Percentiles rank a stretch among this genome's conserved stretches.
Conservation (phyloP, 2,329 filamentous ascomycete genomes). For the Aspergillus awamori region DNA sequence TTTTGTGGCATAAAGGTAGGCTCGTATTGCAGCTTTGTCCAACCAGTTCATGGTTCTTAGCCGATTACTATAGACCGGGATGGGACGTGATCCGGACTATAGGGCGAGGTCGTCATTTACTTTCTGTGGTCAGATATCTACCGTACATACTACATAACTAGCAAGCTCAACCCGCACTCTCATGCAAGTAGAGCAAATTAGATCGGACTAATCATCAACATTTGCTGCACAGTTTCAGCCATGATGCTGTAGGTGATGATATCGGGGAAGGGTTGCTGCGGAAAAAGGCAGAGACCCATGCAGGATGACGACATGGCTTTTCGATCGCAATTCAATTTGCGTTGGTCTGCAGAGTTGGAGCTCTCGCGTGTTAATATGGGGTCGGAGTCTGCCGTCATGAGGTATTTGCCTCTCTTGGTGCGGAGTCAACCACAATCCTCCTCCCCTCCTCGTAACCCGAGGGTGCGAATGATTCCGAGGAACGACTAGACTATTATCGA, state of each 20-base stretch:
- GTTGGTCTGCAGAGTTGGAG: slow-evolving; percentile 17
- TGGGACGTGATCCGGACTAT: neutral
- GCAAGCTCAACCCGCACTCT: neutral
- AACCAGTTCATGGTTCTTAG: neutral
- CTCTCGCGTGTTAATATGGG: neutral
- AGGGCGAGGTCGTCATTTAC: neutral
- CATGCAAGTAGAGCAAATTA: slow-evolving; percentile 1
- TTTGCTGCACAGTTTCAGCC: neutral
- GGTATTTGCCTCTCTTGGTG: neutral
- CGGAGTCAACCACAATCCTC: neutral
- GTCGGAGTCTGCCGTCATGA: slow-evolving; percentile 7
- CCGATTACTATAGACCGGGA: neutral
- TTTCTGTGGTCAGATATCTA: neutral
- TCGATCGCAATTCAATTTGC: slow-evolving; percentile 3
- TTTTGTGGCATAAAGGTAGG: neutral
- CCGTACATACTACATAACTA: neutral
- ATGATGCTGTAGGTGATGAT: slow-evolving; percentile 4
- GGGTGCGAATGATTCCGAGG: neutral
- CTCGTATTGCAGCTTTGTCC: neutral
- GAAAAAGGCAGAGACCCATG: slow-evolving; percentile 2
- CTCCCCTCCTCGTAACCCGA: neutral
- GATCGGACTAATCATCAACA: neutral
- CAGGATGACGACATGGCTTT: slow-evolving; percentile 18
- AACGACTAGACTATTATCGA: too few relatives aligned
- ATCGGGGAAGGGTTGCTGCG: neutral